Percentiles rank a stretch among this genome's conserved stretches.
phyloP scores from a whole-genome alignment of 2,329 filamentous ascomycete species.

The Aquanectria penicillioides region DNA sequence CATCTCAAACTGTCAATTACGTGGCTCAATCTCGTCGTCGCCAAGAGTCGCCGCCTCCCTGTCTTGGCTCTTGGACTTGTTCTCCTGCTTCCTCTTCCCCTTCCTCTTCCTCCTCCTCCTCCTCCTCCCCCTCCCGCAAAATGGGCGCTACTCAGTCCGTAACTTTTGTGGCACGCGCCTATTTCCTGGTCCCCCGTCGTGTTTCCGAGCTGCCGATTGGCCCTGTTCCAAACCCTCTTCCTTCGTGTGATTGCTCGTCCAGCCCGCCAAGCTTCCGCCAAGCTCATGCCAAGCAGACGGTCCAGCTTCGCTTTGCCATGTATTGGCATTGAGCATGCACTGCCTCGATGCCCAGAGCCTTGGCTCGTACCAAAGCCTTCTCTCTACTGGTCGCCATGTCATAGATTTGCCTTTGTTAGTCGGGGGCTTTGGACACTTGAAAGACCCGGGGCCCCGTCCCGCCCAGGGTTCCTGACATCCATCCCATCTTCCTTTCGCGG shows the following conservation, averaged over 20 bases:
- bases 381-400: neutral
- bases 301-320: neutral
- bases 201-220: neutral
- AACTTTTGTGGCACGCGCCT: no score
- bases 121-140: no score
- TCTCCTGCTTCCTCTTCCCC: no score
- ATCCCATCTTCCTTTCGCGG: no score
- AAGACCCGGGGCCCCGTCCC: neutral
- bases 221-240: neutral
- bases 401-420: neutral
- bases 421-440: neutral
- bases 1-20: no score
- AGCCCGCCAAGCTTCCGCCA: slow-evolving; percentile 25
- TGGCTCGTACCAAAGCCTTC: slow-evolving; percentile 34
- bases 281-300: slow-evolving; percentile 4
- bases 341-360: slow-evolving; percentile 39
- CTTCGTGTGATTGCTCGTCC: slow-evolving; percentile 6
- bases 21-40: no score
- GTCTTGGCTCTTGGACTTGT: no score
- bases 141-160: no score
- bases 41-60: no score
- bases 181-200: no score
- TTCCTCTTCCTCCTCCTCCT: no score
- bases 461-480: neutral
- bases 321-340: slow-evolving; percentile 31